Evolutionary conservation across 768 basidiomycete species (phyloP), one percentile per base, ranked within the genome.

Genomic region (Pleurotus sapidus): DNA sequence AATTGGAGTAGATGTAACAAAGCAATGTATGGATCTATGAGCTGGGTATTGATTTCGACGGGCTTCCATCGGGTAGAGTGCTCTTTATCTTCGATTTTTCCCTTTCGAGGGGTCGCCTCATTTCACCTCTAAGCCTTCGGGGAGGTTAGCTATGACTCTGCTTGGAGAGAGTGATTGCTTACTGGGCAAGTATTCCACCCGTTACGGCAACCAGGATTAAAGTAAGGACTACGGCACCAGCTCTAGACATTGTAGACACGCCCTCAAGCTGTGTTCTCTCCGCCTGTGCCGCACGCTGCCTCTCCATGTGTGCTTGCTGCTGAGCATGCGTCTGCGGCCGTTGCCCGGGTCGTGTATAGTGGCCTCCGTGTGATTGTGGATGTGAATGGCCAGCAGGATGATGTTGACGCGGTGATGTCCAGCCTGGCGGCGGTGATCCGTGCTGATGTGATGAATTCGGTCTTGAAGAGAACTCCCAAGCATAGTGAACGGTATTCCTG

Each of bases 201-300:
- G 57, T 30, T 17, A 49, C 42, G 23, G 59, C 40, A 15, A 54
- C 39, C 46, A 68, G 18, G 12, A 58, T 57, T 25, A 71, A 42
- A 38, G 68, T 46, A 15, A 61, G 64, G 5, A 68, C 30, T 4
- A 73, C 61, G 9, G 8, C 4, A 11, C 30, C 30, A 34, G 30
- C 30, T 34, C 30, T 34, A 34, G 30, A 34, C 9, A 34, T 9
- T 11, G 30, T 63, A n/a, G 70, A 71, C 53, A 64, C 63, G 9
- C 65, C 64, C 55, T 68, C 66, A 48, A 72, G 57, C 25, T 59
- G 58, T 12, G 70, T 65, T 12, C 66, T 50, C 34, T 67, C 68
- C 43, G 45, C 56, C 38, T 61, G 59, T 46, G 40, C 47, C 38
- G 18, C 57, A 27, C 42, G 55, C 46, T 47, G 40, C 27, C 38